phyloP scores from a whole-genome alignment of 371 early-diverging fungal genomes.

The Haplosporangium sp. region DNA sequence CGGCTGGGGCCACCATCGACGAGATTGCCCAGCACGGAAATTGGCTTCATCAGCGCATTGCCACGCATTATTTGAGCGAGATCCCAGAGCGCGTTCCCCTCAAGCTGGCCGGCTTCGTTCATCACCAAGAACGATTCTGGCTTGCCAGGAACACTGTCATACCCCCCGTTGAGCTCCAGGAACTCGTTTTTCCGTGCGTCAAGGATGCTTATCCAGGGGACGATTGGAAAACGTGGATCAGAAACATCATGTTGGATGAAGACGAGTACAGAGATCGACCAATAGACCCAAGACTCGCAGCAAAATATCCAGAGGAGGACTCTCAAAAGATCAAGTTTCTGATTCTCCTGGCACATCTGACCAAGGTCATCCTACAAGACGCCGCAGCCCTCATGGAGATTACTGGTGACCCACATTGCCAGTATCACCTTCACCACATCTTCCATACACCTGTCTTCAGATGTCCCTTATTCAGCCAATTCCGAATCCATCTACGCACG shows the following conservation, averaged over 20 bases:
- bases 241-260: constrained; percentile 16
- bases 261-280: not conserved
- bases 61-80: constrained; percentile 15
- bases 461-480: constrained; percentile 1
- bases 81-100: constrained; percentile 13
- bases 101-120: constrained; percentile 12
- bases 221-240: constrained; percentile 11
- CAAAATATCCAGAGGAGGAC: constrained; percentile 1
- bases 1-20: not conserved
- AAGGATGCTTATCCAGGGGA: not conserved
- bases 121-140: constrained; percentile 18
- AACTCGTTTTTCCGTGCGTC: constrained; percentile 8
- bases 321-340: constrained; percentile 7
- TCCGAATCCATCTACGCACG: not conserved
- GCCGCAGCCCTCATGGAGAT: constrained; percentile 22
- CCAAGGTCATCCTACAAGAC: constrained; percentile 19
- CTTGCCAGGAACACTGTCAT: constrained; percentile 17
- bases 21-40: constrained; percentile 26
- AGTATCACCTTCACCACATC: constrained; percentile 5
- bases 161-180: constrained; percentile 22
- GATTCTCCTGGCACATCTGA: constrained; percentile 7
- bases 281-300: constrained; percentile 1
- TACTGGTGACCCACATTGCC: not conserved
- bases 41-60: constrained; percentile 6
- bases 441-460: constrained; percentile 5